Evolutionary conservation across 352 stramenopile species (phyloP).

Genomic region (Pythium monospermum): DNA sequence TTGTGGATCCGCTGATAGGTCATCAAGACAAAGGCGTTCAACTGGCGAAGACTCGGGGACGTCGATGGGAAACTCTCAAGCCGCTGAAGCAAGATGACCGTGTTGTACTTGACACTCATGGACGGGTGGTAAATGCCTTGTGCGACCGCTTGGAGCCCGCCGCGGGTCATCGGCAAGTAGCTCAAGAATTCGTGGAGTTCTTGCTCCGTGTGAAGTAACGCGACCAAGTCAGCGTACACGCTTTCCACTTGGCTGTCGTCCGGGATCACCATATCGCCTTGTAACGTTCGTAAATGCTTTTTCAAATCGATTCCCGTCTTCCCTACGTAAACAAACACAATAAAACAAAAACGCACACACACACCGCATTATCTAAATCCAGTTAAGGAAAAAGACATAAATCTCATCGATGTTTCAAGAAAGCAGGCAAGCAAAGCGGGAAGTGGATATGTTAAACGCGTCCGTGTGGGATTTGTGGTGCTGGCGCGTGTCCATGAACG

Average conservation of each 20-base stretch:
- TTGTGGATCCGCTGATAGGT: slow-evolving; percentile 81
- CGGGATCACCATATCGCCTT: slow-evolving; percentile 69
- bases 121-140: slow-evolving; percentile 84
- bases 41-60: slow-evolving; percentile 47
- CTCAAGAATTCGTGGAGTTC: slow-evolving; percentile 85
- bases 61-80: slow-evolving; percentile 78
- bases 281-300: slow-evolving; percentile 72
- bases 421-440: slow-evolving; percentile 33
- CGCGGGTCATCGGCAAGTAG: slow-evolving; percentile 68
- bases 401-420: slow-evolving; percentile 21
- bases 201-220: slow-evolving; percentile 62
- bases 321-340: slow-evolving; percentile 57
- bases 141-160: slow-evolving; percentile 73
- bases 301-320: slow-evolving; percentile 78
- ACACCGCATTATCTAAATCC: slow-evolving; percentile 5
- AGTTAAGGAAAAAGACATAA: slow-evolving; percentile 42
- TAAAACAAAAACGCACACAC: slow-evolving; percentile 21
- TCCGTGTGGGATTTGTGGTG: slow-evolving; percentile 39
- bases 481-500: slow-evolving; percentile 56
- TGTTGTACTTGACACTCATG: slow-evolving; percentile 88
- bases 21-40: slow-evolving; percentile 83
- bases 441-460: slow-evolving; percentile 86
- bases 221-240: slow-evolving; percentile 80
- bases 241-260: slow-evolving; percentile 74
- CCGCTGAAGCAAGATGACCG: slow-evolving; percentile 80